Percentiles rank a stretch among this genome's conserved stretches.
These are phyloP conservation scores for Eremothecium sinecaudum DNA, from an alignment of 1,139 yeast genomes.

Conservation along the genomic window DNA sequence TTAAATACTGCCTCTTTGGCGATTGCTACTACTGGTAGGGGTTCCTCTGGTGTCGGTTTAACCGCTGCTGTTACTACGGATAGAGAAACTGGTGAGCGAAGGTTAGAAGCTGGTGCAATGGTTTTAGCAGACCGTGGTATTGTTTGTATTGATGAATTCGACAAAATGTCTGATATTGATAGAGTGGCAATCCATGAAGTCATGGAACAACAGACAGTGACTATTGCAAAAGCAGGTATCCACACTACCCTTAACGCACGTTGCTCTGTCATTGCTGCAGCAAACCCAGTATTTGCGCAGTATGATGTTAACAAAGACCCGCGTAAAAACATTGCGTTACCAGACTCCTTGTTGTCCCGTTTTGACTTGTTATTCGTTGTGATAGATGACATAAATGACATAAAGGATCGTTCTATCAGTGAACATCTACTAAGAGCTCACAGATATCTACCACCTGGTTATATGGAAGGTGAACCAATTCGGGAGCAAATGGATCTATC, in stretches of 20 bases:
- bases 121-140: conserved; percentile 95
- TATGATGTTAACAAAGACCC: conserved; percentile 96
- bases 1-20: conserved; percentile 91
- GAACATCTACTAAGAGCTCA: conserved; percentile 96
- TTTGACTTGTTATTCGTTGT: conserved; percentile 92
- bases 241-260: conserved; percentile 95
- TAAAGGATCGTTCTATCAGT: conserved; percentile 75
- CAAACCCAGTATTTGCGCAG: conserved; percentile 95
- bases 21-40: conserved; percentile 97
- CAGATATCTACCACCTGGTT: conserved; percentile 79
- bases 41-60: conserved; percentile 98
- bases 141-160: conserved; percentile 97
- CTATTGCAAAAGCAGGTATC: conserved; percentile 97
- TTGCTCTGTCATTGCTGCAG: conserved; percentile 96
- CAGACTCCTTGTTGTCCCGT: conserved; percentile 94
- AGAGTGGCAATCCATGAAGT: conserved; percentile 98
- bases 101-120: conserved; percentile 99
- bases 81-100: conserved; percentile 92
- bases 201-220: conserved; percentile 98
- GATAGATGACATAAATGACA: conserved; percentile 86
- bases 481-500: conserved; percentile 65
- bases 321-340: conserved; percentile 90
- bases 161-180: conserved; percentile 93
- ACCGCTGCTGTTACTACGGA: conserved; percentile 98
- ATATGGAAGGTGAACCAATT: conserved; percentile 88